Evolutionary conservation across 805 yeast genomes (phyloP), one percentile per base, ranked within the genome.

Genomic region (Saccharomycopsis sp.): DNA sequence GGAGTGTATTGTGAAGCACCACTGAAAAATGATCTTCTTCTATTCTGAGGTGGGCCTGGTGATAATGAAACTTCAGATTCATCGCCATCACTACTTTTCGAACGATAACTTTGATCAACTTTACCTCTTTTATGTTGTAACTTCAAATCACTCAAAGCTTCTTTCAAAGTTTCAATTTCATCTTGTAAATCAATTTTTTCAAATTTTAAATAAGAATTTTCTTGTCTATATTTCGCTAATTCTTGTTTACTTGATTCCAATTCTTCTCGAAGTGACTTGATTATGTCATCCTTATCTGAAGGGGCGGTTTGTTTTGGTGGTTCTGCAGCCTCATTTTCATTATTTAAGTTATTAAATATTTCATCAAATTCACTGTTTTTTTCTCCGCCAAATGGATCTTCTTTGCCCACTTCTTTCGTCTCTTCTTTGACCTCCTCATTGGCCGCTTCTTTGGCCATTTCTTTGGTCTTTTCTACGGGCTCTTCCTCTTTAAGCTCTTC

Each of bases 401-500:
- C 53, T 43, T 64, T 59, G 23, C 66, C 57, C 24, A 48, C 47
- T 33, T 54, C 53, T 16, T 27, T 26, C 17, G 16, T 28, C 21
- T 50, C 50, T 11, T 47, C 38, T 43, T 33, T 40, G 8, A 47
- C 45, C 6, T 26, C 21, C 23, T 43, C 43, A 26, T 51, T 50
- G 40, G 54, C 52, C 9, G 52, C 26, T 19, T 53, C 53, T 16
- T 54, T 54, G 4, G 33, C 51, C 21, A 50, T 52, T 21, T 52
- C 49, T 48, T 66, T 62, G 54, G 64, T 29, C 19, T 66, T 59
- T 64, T 62, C 47, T 56, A 60, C 48, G 61, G 60, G 62, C 67
- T 67, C 59, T 68, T 67, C 57, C 67, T 72, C 58, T 50, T 52
- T 27, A 51, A 43, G 49, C 65, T 62, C 55, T 64, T 66, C 61